phyloP scores from a whole-genome alignment of 2,329 filamentous ascomycete genomes.

The Colletotrichum sp. region DNA sequence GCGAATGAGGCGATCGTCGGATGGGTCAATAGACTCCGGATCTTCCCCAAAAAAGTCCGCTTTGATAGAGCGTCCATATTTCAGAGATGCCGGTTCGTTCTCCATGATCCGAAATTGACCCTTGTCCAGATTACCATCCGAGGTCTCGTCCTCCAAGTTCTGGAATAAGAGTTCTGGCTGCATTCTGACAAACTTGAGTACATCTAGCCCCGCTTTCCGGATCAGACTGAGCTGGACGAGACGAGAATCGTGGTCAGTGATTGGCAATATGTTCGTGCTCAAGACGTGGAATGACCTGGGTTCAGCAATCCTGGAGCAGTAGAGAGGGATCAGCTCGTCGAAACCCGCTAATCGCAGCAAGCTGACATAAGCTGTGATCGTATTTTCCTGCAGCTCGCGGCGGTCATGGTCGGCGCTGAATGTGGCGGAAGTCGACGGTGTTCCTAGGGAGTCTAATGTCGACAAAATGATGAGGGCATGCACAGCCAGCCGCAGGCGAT shows the following conservation, averaged over 20 bases:
- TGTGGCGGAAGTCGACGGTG: slow-evolving; percentile 36
- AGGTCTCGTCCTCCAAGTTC: slow-evolving; percentile 43
- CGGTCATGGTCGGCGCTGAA: slow-evolving; percentile 33
- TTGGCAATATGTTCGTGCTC: slow-evolving; percentile 76
- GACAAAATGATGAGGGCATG: slow-evolving; percentile 72
- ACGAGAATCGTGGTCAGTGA: slow-evolving; percentile 70
- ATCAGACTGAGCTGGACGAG: slow-evolving; percentile 76
- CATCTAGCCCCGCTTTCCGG: slow-evolving; percentile 74
- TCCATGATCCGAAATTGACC: slow-evolving; percentile 57
- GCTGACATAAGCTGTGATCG: slow-evolving; percentile 82
- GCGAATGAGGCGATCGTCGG: slow-evolving; percentile 76
- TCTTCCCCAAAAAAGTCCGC: slow-evolving; percentile 74
- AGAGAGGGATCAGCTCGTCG: slow-evolving; percentile 82
- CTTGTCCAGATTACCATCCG: slow-evolving; percentile 37
- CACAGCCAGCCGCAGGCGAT: slow-evolving; percentile 71
- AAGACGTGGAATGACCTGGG: slow-evolving; percentile 73
- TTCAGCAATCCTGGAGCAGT: slow-evolving; percentile 78
- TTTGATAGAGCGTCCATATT: slow-evolving; percentile 68
- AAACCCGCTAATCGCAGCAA: slow-evolving; percentile 76
- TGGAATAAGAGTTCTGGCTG: slow-evolving; percentile 63
- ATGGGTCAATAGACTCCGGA: slow-evolving; percentile 55
- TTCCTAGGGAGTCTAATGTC: slow-evolving; percentile 66
- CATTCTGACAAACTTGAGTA: slow-evolving; percentile 73
- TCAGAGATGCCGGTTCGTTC: slow-evolving; percentile 54
- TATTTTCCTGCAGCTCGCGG: slow-evolving; percentile 69